Conservation (phyloP, 2,329 filamentous ascomycete species). For the Fusarium bulbicola region DNA sequence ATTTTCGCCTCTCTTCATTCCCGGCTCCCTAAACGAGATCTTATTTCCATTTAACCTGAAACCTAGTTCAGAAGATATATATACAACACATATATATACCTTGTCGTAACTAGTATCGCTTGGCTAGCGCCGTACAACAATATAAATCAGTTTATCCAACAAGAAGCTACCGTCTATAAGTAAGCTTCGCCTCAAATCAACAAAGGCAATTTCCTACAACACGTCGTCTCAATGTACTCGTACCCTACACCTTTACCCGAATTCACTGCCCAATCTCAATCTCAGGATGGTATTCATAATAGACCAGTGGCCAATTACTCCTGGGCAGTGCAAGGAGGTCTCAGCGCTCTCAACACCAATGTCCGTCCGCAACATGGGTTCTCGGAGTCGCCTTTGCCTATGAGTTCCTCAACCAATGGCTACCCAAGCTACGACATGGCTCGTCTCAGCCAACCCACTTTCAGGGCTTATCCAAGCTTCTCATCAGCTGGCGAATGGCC, state of each 20-base stretch:
- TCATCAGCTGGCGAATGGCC: not conserved
- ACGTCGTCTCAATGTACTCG: conserved; percentile 12
- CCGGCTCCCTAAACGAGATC: not conserved
- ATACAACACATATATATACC: not conserved
- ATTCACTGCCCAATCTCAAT: conserved; percentile 6
- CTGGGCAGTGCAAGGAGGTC: conserved; percentile 8
- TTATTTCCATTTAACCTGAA: not conserved
- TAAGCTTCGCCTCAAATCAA: conserved; percentile 18
- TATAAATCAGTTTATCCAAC: not conserved
- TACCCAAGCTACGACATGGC: not conserved
- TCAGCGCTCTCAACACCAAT: conserved; percentile 11
- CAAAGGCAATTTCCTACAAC: not conserved
- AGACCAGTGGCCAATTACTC: conserved; percentile 8
- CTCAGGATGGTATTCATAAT: not conserved
- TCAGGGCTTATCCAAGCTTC: not conserved
- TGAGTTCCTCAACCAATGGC: conserved; percentile 3
- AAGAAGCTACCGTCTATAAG: not conserved
- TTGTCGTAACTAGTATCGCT: not conserved
- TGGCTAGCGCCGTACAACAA: not conserved
- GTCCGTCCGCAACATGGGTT: conserved; percentile 1
- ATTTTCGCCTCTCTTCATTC: conserved; percentile 6
- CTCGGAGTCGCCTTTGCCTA: conserved; percentile 5
- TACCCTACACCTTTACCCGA: conserved; percentile 5
- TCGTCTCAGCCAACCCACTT: not conserved
- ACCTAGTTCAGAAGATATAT: not conserved